Base-by-base conservation (phyloP, 2,329 filamentous ascomycete genomes). In the Sordariomycetes sp. region DNA sequence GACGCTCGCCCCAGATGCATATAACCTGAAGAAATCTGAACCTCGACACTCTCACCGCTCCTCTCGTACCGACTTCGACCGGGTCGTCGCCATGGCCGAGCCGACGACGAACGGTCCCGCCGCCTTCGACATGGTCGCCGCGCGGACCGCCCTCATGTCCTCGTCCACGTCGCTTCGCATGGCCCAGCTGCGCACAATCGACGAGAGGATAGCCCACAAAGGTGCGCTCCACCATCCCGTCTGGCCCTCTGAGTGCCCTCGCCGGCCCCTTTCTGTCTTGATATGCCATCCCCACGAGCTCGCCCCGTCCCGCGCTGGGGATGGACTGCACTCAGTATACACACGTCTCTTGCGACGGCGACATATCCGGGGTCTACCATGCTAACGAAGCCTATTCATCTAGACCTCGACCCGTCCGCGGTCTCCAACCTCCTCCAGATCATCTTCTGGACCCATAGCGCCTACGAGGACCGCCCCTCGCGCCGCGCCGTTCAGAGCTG, bases 381-480 rank as follows among this genome's bases (percentile, higher is more conserved):
- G 24, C 45, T 50, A 24, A 50, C 20, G 20, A 22, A 24, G n/a
- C 12, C 6, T 20, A 3, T 10, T 50, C n/a, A 50, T 22, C n/a
- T 62, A 79, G 78, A 73, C 59, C 68, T 78, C 64, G 73, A 77
- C 59, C 67, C 70, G 68, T 69, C 76, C 52, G 69, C 78, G 56
- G 71, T 82, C 57, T 71, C 76, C 55, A 68, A 70, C 59, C 69
- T 94, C 56, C 74, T 95, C 61, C 79, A 82, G 60, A 75, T 90
- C 36, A 81, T 99, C 35, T 92, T 97, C 73, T 83, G 84, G 68
- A 96, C 91, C 55, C 90, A 96, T 67, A 82, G 89, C 60, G 83
- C 87, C 64, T 99, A 97, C 71, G 75, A 84, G 70, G 94, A 99
- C 72, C 84, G 91, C 64, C 76, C 82, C 62, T 97, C 94, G 52